Evolutionary conservation across 2,329 filamentous ascomycete genomes (phyloP).

Genomic region (Aspergillus candidus): DNA sequence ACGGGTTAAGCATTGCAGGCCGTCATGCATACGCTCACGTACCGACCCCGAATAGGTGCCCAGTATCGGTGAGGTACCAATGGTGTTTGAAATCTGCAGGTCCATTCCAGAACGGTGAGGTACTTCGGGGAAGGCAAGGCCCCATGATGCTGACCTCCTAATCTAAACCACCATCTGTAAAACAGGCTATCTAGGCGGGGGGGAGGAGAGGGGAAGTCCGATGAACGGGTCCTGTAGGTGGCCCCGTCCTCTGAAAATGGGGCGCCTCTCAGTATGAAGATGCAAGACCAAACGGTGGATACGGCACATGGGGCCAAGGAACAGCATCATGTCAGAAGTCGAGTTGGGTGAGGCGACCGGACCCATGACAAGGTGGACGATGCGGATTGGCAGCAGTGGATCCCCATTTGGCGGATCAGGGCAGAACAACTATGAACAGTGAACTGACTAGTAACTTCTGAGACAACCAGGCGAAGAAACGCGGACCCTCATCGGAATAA

Average conservation of each 20-base stretch:
- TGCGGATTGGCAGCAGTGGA: conserved; percentile 14
- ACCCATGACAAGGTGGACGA: conserved; percentile 10
- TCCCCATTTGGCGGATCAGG: conserved; percentile 4
- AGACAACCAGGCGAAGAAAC: not conserved
- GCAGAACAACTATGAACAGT: conserved; percentile 7
- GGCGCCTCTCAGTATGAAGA: conserved; percentile 11
- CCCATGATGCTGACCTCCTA: conserved; percentile 10
- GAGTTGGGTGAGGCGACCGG: conserved; percentile 15
- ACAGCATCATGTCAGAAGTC: conserved; percentile 12
- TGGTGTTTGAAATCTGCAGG: conserved; percentile 8
- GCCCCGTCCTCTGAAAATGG: conserved; percentile 12
- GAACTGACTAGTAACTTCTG: not conserved
- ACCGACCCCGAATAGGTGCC: conserved; percentile 5
- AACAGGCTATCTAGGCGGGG: conserved; percentile 12
- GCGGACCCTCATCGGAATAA: too few species aligned
- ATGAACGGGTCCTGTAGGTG: conserved; percentile 16
- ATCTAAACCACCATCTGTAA: conserved; percentile 13
- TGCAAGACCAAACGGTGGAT: conserved; percentile 11
- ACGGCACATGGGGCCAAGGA: conserved; percentile 12
- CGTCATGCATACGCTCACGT: conserved; percentile 12
- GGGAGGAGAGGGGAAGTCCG: conserved; percentile 13
- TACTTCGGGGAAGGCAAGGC: conserved; percentile 2
- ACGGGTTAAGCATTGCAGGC: conserved; percentile 13
- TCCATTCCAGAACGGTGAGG: conserved; percentile 6
- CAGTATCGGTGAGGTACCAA: conserved; percentile 9